Conservation (phyloP, 164 flowering plant species). For the Umbilicus rupestris region DNA sequence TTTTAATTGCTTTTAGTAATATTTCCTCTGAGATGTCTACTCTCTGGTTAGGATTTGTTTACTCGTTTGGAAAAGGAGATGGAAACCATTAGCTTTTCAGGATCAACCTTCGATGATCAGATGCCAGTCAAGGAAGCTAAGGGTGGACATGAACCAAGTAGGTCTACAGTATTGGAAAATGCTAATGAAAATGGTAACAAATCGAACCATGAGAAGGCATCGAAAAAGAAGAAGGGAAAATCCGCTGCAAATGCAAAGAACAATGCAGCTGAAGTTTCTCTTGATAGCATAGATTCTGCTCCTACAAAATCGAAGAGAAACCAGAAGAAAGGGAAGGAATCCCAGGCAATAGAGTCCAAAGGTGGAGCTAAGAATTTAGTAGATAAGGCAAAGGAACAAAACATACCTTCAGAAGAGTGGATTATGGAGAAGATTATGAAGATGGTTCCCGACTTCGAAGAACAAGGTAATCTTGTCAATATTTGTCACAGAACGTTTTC, state of each 20-base stretch:
- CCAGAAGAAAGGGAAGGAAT: constrained; percentile 61
- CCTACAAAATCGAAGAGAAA: constrained; percentile 66
- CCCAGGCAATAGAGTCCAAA: constrained; percentile 47
- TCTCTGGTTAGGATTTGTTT: constrained; percentile 44
- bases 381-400: constrained; percentile 30
- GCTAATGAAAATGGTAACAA: constrained; percentile 30
- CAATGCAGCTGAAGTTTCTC: constrained; percentile 33
- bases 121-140: constrained; percentile 30
- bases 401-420: constrained; percentile 66
- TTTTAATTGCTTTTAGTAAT: neutral
- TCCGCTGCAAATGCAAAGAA: constrained; percentile 35
- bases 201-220: constrained; percentile 49
- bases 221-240: constrained; percentile 81
- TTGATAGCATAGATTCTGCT: constrained; percentile 37
- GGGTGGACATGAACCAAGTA: constrained; percentile 30
- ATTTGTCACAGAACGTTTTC: neutral
- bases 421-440: constrained; percentile 43
- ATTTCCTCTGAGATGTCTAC: constrained; percentile 4
- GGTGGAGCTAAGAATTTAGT: constrained; percentile 37
- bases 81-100: constrained; percentile 31
- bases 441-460: constrained; percentile 73
- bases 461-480: constrained; percentile 36
- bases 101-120: constrained; percentile 16
- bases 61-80: constrained; percentile 56
- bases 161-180: constrained; percentile 32